phyloP scores from a whole-genome alignment of 2,329 filamentous ascomycete genomes.

The Pseudogymnoascus sp. region DNA sequence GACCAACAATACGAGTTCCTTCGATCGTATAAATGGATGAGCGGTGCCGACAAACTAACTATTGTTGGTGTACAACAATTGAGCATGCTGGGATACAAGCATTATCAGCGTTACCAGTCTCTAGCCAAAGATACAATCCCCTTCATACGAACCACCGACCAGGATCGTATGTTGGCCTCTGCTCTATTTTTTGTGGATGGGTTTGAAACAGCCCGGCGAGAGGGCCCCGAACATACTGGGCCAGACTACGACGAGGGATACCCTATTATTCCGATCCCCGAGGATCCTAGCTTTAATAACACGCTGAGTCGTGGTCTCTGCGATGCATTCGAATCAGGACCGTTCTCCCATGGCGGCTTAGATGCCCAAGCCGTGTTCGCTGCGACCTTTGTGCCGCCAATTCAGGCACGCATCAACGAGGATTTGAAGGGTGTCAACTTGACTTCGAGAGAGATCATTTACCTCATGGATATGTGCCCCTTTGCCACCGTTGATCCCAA shows the following conservation, averaged over 20 bases:
- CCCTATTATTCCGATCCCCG: constrained; percentile 61
- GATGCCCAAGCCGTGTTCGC: constrained; percentile 52
- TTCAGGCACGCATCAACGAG: constrained; percentile 61
- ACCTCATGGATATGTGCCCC: constrained; percentile 82
- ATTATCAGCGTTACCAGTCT: constrained; percentile 63
- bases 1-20: constrained; percentile 62
- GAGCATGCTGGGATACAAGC: constrained; percentile 67
- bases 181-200: constrained; percentile 70
- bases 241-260: constrained; percentile 41
- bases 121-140: constrained; percentile 54
- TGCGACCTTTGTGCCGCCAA: constrained; percentile 56
- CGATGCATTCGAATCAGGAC: constrained; percentile 58
- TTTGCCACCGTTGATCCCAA: constrained; percentile 68
- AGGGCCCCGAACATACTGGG: constrained; percentile 33
- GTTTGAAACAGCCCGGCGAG: constrained; percentile 47
- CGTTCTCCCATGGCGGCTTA: constrained; percentile 40
- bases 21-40: constrained; percentile 59
- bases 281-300: constrained; percentile 64
- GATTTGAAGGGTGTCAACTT: constrained; percentile 63
- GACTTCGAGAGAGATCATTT: constrained; percentile 53
- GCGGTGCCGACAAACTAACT: constrained; percentile 65
- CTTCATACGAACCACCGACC: constrained; percentile 65
- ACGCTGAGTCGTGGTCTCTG: constrained; percentile 72
- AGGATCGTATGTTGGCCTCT: constrained; percentile 65
- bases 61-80: constrained; percentile 62